Percentiles rank a stretch among this genome's conserved stretches.
Evolutionary conservation across 129 eudicot species (phyloP).

Genomic region (Artemisia argyi): DNA sequence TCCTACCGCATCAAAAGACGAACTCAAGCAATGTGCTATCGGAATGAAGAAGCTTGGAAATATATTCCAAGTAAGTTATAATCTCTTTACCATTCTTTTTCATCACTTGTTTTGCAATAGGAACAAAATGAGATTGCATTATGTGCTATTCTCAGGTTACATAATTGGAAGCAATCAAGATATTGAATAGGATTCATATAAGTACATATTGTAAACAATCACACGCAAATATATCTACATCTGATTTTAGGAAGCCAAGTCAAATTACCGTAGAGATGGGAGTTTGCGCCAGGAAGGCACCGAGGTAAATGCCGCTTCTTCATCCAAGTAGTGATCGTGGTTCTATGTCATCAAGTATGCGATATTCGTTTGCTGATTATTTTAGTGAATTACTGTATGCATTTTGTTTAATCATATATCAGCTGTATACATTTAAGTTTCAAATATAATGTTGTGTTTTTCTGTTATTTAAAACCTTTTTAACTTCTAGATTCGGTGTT

Average conservation of each 20-base stretch:
- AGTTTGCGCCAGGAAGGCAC: slow-evolving; percentile 45
- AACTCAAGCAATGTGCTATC: slow-evolving; percentile 50
- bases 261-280: slow-evolving; percentile 47
- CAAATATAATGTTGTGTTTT: neutral
- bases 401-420: neutral
- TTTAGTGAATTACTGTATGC: slow-evolving; percentile 12
- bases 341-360: slow-evolving; percentile 19
- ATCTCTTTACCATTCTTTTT: neutral
- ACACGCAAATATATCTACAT: slow-evolving; percentile 6
- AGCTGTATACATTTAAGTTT: neutral
- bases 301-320: slow-evolving; percentile 18
- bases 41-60: slow-evolving; percentile 80
- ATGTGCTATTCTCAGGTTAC: slow-evolving; percentile 20
- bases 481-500: too few relatives aligned
- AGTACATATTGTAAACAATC: slow-evolving; percentile 9
- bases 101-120: neutral
- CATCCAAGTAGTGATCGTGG: slow-evolving; percentile 5
- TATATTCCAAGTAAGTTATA: slow-evolving; percentile 68
- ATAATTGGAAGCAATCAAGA: slow-evolving; percentile 20
- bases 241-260: slow-evolving; percentile 56
- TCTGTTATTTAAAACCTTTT: too few relatives aligned
- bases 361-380: slow-evolving; percentile 13
- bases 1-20: slow-evolving; percentile 62
- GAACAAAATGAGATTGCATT: slow-evolving; percentile 24
- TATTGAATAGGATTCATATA: slow-evolving; percentile 7